Evolutionary conservation across 192 early-diverging fungal genomes (phyloP).

Genomic region (Dispira parvispora): DNA sequence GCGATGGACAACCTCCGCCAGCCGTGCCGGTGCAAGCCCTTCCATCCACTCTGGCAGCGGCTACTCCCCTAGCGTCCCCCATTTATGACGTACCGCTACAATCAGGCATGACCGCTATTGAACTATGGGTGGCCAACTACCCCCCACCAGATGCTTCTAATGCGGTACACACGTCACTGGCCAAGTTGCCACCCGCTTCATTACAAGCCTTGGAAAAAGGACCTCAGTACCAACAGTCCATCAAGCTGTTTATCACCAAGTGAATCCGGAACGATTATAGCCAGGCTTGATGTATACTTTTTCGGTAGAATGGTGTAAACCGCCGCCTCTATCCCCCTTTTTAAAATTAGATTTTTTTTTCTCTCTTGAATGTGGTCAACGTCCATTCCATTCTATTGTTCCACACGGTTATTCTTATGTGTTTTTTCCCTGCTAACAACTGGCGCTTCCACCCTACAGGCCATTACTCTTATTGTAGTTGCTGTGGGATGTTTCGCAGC

Average conservation of each 20-base stretch:
- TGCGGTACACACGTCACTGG: not conserved
- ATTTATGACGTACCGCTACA: constrained; percentile 4
- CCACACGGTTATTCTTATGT: too few species aligned
- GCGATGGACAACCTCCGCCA: not conserved
- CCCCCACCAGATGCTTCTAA: not conserved
- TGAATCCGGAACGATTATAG: not conserved
- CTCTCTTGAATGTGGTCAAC: too few species aligned
- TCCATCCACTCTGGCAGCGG: not conserved
- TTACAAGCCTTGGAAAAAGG: not conserved
- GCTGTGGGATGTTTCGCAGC: too few species aligned
- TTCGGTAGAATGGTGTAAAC: too few species aligned
- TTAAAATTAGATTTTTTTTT: too few species aligned
- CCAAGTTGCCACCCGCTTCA: not conserved
- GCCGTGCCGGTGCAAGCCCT: constrained; percentile 3
- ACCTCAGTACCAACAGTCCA: not conserved
- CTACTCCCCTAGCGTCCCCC: not conserved
- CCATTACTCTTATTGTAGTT: too few species aligned
- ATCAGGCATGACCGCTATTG: not conserved
- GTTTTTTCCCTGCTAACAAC: too few species aligned
- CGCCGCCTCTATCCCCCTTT: too few species aligned
- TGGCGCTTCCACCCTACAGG: too few species aligned
- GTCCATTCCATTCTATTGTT: too few species aligned
- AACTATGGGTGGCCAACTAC: constrained; percentile 8
- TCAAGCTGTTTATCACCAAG: constrained; percentile 6
- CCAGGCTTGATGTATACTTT: too few species aligned